These are phyloP conservation scores for Botryococcus braunii DNA, from an alignment of 163 green algal species.

Conservation along the genomic window DNA sequence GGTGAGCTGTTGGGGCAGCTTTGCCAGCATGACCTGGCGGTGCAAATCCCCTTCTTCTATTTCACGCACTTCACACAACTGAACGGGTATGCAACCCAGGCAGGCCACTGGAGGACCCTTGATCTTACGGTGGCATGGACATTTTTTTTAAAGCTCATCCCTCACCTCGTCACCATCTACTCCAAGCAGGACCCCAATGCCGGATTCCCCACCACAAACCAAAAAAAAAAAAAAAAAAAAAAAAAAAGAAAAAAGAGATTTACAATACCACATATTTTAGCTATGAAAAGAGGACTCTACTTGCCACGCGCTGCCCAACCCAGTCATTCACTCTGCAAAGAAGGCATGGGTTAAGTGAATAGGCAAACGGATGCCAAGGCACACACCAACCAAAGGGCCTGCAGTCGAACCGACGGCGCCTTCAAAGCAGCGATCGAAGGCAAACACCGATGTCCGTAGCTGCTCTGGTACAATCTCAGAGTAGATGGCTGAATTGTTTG, in stretches of 20 bases:
- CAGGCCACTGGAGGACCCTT: too few relatives aligned
- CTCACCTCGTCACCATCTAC: too few relatives aligned
- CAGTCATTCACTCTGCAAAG: background rate
- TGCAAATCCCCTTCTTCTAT: too few relatives aligned
- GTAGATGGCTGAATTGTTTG: conserved; percentile 29
- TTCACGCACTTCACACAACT: too few relatives aligned
- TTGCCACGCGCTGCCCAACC: background rate
- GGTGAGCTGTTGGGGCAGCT: too few relatives aligned
- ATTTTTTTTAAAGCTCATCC: too few relatives aligned
- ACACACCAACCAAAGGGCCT: conserved; percentile 12
- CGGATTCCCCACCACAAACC: background rate
- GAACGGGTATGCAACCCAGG: too few relatives aligned
- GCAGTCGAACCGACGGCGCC: conserved; percentile 44
- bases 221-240: background rate
- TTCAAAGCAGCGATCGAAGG: conserved; percentile 68
- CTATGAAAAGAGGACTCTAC: background rate
- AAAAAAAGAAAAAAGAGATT: background rate
- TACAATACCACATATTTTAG: background rate
- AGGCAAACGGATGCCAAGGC: background rate
- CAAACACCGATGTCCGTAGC: conserved; percentile 64
- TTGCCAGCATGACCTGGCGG: too few relatives aligned
- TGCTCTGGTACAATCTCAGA: conserved; percentile 63
- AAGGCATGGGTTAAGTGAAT: background rate
- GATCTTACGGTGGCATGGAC: too few relatives aligned
- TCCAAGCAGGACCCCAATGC: too few relatives aligned